Conservation (phyloP, 352 stramenopile species). For the Pilasporangium apinafurcum region DNA sequence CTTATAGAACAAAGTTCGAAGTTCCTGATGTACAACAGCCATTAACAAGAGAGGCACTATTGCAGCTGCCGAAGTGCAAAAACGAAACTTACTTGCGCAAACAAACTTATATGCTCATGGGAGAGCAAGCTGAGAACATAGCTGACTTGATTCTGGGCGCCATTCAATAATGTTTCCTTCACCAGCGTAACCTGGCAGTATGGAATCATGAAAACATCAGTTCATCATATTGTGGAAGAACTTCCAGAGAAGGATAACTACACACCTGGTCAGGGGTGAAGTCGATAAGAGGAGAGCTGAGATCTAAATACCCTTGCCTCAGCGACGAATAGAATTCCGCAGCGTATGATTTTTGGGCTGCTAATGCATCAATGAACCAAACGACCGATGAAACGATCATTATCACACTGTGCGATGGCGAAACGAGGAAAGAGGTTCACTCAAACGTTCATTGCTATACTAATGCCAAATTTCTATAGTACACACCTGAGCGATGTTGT, state of each 20-base stretch:
- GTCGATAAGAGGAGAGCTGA: slow-evolving; percentile 71
- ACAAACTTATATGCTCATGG: slow-evolving; percentile 65
- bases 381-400: slow-evolving; percentile 54
- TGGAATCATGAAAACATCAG: not conserved
- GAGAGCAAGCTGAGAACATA: slow-evolving; percentile 80
- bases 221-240: no score
- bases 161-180: slow-evolving; percentile 69
- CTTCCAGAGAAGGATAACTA: no score
- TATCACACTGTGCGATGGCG: slow-evolving; percentile 23
- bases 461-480: not conserved
- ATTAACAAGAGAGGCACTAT: not conserved
- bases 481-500: slow-evolving; percentile 48
- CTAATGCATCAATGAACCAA: slow-evolving; percentile 68
- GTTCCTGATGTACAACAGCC: slow-evolving; percentile 28
- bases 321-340: slow-evolving; percentile 83
- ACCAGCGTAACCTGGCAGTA: slow-evolving; percentile 55
- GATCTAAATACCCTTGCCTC: slow-evolving; percentile 74
- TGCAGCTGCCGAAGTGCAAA: not conserved
- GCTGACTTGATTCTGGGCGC: slow-evolving; percentile 81
- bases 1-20: slow-evolving; percentile 72
- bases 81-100: slow-evolving; percentile 37
- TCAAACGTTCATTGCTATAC: not conserved
- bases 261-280: slow-evolving; percentile 81
- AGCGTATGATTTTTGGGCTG: slow-evolving; percentile 75
- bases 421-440: not conserved